Base-by-base conservation (phyloP, 1,284 basidiomycete species). In the Pterulicium gracile region DNA sequence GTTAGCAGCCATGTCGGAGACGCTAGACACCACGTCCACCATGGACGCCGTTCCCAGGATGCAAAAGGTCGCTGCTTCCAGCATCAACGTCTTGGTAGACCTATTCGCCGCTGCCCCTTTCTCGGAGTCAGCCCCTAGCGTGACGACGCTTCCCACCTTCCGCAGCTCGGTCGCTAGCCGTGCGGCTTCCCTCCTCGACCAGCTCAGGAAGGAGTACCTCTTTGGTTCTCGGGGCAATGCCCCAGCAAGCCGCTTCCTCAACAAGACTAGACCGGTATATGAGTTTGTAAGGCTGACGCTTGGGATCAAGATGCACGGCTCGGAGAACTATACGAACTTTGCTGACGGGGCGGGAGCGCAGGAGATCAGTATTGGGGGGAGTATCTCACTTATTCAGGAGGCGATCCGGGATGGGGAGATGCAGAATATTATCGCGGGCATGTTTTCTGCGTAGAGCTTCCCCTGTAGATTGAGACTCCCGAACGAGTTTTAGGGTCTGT, bases 261-360 rank as follows among this genome's bases (percentile, higher is more conserved):
- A 66, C 40, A 58, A 58, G 50, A 70, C 70, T 40, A 58, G 64
- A 41, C 54, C 61, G 18, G 54, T 75, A 49, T 76, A 76, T 58
- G 64, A 66, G 56, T 75, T 66, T 53, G 60, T 76, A 27, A 62
- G 73, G 22, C 52, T 63, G 24, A 60, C 56, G 39, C 63, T 75
- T 24, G 69, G 66, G 17, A 58, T 76, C 22, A 59, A 61, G 51
- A 73, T 73, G 64, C 70, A 73, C 51, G 71, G 71, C 7, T 44
- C 54, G 42, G 69, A 70, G 56, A 73, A 73, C 54, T 51, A 63
- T 50, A 56, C 59, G 32, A 47, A 55, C 42, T 73, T 71, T 56
- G 58, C 58, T 45, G 53, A 57, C n/a, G 69, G 68, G 3, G 61
- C 65, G 3, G 63, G 64, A n/a, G 57, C 60, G n/a, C 58, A 59